Conservation (phyloP, 2,329 filamentous ascomycete genomes). For the Fusarium sp. region DNA sequence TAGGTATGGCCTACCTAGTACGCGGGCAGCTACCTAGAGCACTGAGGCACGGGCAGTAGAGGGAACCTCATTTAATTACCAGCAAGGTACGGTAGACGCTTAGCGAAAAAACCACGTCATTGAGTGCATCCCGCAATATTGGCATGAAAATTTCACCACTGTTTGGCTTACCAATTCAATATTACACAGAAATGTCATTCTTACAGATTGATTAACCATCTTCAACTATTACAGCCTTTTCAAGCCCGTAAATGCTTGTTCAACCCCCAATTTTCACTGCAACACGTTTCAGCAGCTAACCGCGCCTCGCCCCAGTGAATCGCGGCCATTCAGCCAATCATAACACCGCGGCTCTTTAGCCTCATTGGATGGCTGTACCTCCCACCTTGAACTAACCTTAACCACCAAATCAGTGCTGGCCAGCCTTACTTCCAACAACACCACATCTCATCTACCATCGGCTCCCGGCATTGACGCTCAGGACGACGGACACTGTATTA, state of each 20-base stretch:
- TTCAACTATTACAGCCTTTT: background rate
- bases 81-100: conserved; percentile 18
- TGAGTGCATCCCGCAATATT: conserved; percentile 12
- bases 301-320: conserved; percentile 27
- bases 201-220: background rate
- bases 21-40: background rate
- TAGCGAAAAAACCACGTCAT: conserved; percentile 30
- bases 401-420: conserved; percentile 31
- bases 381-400: conserved; percentile 34
- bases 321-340: conserved; percentile 36
- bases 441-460: conserved; percentile 32
- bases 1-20: background rate
- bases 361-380: conserved; percentile 32
- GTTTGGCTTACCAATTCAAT: background rate
- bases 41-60: background rate
- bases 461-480: conserved; percentile 34
- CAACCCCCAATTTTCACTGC: conserved; percentile 3
- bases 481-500: conserved; percentile 16
- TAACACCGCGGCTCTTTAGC: conserved; percentile 31
- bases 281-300: conserved; percentile 35
- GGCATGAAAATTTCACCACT: background rate
- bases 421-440: conserved; percentile 33
- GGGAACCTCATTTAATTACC: conserved; percentile 15
- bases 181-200: background rate
- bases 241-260: background rate